Conservation (phyloP, 495 filamentous ascomycete species). For the Aspergillus bertholletiae region DNA sequence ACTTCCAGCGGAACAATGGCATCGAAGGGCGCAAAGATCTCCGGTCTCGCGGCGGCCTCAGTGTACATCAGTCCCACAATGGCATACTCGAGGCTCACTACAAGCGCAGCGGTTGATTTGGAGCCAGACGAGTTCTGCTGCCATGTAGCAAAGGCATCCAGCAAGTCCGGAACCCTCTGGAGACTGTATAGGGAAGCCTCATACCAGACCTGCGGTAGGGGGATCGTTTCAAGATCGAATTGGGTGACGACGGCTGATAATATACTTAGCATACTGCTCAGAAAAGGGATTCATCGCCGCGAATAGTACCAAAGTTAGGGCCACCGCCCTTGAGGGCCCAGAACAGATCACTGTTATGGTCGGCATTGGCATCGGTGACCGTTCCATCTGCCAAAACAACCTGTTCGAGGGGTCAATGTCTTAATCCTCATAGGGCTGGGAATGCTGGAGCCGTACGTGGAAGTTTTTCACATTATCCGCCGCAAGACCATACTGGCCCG, state of each 20-base stretch:
- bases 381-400: slow-evolving; percentile 28
- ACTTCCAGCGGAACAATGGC: not conserved
- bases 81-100: not conserved
- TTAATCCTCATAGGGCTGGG: not conserved
- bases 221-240: not conserved
- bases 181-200: not conserved
- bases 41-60: not conserved
- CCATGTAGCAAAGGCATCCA: not conserved
- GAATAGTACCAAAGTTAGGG: slow-evolving; percentile 18
- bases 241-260: not conserved
- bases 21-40: not conserved
- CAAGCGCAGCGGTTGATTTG: not conserved
- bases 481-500: not conserved
- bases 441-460: not conserved
- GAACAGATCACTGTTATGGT: slow-evolving; percentile 30
- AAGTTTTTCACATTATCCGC: not conserved
- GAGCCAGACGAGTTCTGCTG: not conserved
- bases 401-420: not conserved
- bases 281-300: too few relatives aligned
- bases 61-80: not conserved
- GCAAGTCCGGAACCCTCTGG: not conserved
- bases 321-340: slow-evolving; percentile 26
- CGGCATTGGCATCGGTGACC: slow-evolving; percentile 39
- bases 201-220: not conserved
- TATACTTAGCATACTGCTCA: too few relatives aligned